Conservation (phyloP, 139 green algal genomes). For the Picochlorum sp. region DNA sequence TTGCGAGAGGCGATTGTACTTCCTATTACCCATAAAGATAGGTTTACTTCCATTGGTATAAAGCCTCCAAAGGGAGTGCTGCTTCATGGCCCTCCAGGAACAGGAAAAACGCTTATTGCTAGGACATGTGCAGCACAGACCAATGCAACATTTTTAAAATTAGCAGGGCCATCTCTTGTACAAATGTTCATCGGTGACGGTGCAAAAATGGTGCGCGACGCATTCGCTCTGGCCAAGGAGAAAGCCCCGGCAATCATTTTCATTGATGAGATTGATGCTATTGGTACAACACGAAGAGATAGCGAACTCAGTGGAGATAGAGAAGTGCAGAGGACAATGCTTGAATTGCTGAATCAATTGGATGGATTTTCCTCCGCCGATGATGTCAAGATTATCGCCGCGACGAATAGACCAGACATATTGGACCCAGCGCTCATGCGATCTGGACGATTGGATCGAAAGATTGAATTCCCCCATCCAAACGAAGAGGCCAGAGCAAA, state of each 20-base stretch:
- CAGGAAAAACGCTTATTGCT: conserved; percentile 94
- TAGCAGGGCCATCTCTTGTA: conserved; percentile 91
- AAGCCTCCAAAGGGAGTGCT: conserved; percentile 89
- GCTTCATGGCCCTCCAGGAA: conserved; percentile 85
- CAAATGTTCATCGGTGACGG: conserved; percentile 99
- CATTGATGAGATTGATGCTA: conserved; percentile 96
- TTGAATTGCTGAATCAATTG: conserved; percentile 97
- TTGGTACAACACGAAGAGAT: conserved; percentile 95
- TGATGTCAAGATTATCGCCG: conserved; percentile 95
- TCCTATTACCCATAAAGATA: conserved; percentile 94
- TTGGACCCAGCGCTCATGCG: conserved; percentile 97
- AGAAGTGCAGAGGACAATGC: conserved; percentile 97
- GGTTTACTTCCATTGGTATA: conserved; percentile 90
- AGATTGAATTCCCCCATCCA: conserved; percentile 99
- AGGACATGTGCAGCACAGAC: conserved; percentile 91
- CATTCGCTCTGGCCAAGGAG: conserved; percentile 97
- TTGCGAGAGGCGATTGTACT: conserved; percentile 96
- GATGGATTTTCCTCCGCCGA: conserved; percentile 85
- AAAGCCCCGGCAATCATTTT: conserved; percentile 99
- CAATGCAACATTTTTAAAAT: conserved; percentile 98
- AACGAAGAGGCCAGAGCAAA: conserved; percentile 93
- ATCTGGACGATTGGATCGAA: conserved; percentile 88
- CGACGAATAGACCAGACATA: conserved; percentile 97
- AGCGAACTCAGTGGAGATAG: conserved; percentile 85
- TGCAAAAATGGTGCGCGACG: conserved; percentile 96